Evolutionary conservation across 2,329 filamentous ascomycete species (phyloP), one percentile per base, ranked within the genome.

Genomic region (Pseudonectria foliicola): DNA sequence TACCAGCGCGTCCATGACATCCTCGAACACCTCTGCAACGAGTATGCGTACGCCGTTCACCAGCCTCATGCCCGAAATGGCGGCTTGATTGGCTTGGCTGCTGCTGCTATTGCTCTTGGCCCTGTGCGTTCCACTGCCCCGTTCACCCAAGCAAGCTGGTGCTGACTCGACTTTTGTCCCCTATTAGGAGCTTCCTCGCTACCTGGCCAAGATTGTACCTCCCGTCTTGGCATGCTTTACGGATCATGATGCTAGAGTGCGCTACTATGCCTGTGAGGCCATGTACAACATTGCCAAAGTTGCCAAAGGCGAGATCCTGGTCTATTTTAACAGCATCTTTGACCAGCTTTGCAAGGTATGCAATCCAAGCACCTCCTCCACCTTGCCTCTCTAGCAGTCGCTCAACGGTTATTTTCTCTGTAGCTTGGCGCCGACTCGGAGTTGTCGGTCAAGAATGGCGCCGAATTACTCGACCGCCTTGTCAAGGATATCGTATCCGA

Each of bases 241-340:
- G 38, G 93, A 98, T 51, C 92, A 96, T 67, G 92, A 98, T 82
- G 89, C 92, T 18, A 78, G 92, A 39, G 92, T 96, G 23, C 78
- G 92, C 45, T 98, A 98, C 62, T 98, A 98, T 64, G 92, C 92
- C 15, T 98, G 92, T 64, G 92, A 98, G 68, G 93, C 89, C 61
- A 98, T 98, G 92, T 98, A 98, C 67, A 98, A 98, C 63, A 98
- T 98, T 56, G 89, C 92, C 55, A 98, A 98, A 66, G 92, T 98
- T 31, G 92, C 90, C 41, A 98, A 98, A 64, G 92, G 93, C 25
- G 92, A 98, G 63, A 92, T 98, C 13, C 64, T 98, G 46, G 77
- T 93, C 27, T 98, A 95, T 68, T 98, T 98, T 64, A 98, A 98
- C 63, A 85, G 93, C 53, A 92, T 98, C 44, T 98, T 98, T 56